phyloP scores from a whole-genome alignment of 2,329 filamentous ascomycete genomes.

The Penicillium aurantiogriseum region DNA sequence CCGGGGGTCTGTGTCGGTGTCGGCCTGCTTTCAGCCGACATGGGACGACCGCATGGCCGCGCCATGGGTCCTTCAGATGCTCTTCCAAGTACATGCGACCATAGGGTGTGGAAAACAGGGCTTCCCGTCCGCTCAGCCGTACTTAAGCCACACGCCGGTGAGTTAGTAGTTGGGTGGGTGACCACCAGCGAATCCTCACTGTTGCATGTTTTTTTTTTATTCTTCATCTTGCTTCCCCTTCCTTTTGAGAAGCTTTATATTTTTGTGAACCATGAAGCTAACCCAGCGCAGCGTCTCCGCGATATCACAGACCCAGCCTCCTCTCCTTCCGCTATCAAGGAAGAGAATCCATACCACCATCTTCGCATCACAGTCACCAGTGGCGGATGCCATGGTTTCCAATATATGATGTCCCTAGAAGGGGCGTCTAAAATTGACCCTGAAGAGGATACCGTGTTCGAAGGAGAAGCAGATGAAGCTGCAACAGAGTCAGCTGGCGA shows the following conservation, averaged over 20 bases:
- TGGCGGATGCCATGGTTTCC: constrained; percentile 95
- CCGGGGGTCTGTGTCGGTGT: neutral
- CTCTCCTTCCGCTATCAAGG: constrained; percentile 34
- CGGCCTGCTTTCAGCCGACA: neutral
- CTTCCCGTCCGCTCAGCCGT: constrained; percentile 49
- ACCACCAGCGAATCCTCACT: constrained; percentile 48
- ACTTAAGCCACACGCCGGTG: constrained; percentile 48
- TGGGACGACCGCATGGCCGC: neutral
- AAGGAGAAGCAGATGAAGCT: constrained; percentile 52
- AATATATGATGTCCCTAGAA: constrained; percentile 89
- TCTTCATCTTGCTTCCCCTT: neutral
- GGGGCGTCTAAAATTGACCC: constrained; percentile 54
- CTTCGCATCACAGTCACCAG: constrained; percentile 91
- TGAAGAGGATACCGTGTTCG: constrained; percentile 86
- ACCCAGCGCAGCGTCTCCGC: constrained; percentile 58
- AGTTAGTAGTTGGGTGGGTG: constrained; percentile 50
- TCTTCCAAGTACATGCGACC: constrained; percentile 41
- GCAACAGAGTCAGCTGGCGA: constrained; percentile 44
- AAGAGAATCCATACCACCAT: constrained; percentile 71
- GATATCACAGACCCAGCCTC: constrained; percentile 64
- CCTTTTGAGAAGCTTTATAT: neutral
- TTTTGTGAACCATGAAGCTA: neutral
- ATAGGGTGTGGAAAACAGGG: constrained; percentile 48
- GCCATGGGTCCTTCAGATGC: constrained; percentile 15
- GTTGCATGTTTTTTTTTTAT: constrained; percentile 41